Conservation (phyloP, 2,329 filamentous ascomycete genomes). For the Alternaria panax region DNA sequence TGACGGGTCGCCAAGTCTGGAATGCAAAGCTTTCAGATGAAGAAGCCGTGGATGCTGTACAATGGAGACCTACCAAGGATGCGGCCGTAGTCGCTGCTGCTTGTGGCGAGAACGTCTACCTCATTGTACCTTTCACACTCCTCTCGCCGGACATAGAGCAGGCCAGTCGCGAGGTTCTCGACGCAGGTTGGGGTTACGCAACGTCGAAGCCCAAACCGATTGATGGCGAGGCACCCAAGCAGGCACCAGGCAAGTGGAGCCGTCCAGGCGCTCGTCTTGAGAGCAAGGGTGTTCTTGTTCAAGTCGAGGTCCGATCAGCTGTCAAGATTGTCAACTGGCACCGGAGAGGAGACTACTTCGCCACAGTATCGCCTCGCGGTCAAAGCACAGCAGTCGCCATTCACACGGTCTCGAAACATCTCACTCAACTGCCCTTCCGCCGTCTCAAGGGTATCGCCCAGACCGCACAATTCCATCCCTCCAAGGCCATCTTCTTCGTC, state of each 20-base stretch:
- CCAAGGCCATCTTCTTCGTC: slow-evolving; percentile 91
- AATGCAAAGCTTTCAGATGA: slow-evolving; percentile 77
- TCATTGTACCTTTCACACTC: slow-evolving; percentile 74
- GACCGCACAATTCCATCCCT: slow-evolving; percentile 92
- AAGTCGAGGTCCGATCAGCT: slow-evolving; percentile 78
- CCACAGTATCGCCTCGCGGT: slow-evolving; percentile 84
- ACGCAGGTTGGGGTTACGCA: slow-evolving; percentile 94
- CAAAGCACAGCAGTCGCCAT: slow-evolving; percentile 85
- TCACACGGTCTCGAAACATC: slow-evolving; percentile 92
- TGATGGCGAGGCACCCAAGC: slow-evolving; percentile 69
- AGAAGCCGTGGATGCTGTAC: slow-evolving; percentile 82
- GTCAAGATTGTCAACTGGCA: slow-evolving; percentile 95
- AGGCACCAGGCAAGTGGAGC: slow-evolving; percentile 80
- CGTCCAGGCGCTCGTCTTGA: slow-evolving; percentile 77
- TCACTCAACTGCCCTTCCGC: slow-evolving; percentile 93
- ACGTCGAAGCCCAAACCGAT: slow-evolving; percentile 65
- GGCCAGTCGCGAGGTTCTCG: slow-evolving; percentile 76
- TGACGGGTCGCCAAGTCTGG: slow-evolving; percentile 89
- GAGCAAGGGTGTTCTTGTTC: slow-evolving; percentile 79
- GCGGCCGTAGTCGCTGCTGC: slow-evolving; percentile 83
- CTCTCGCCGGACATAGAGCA: slow-evolving; percentile 76
- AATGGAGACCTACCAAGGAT: slow-evolving; percentile 87
- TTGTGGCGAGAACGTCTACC: slow-evolving; percentile 82
- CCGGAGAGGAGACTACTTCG: slow-evolving; percentile 90
- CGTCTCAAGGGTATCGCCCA: slow-evolving; percentile 78